Percentiles rank a stretch among this genome's conserved stretches.
These are phyloP conservation scores for Penicillium manginii DNA, from an alignment of 495 filamentous ascomycete genomes.

Conservation along the genomic window DNA sequence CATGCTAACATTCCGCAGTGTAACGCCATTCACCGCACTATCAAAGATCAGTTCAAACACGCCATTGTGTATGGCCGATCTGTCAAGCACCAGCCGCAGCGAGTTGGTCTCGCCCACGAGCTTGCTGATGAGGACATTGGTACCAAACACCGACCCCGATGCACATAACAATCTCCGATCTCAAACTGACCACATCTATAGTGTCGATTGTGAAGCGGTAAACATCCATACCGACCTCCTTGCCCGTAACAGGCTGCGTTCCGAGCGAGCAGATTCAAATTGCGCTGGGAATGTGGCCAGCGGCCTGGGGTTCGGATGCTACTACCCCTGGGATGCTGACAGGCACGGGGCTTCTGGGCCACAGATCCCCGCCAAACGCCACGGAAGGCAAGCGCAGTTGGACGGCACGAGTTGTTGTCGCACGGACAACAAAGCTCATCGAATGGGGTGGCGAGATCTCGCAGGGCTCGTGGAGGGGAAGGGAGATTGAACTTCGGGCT, in stretches of 20 bases:
- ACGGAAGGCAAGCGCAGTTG: slow-evolving; percentile 31
- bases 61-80: slow-evolving; percentile 97
- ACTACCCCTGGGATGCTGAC: slow-evolving; percentile 26
- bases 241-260: slow-evolving; percentile 32
- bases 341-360: slow-evolving; percentile 24
- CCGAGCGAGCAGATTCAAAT: slow-evolving; percentile 36
- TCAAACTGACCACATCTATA: slow-evolving; percentile 49
- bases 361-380: slow-evolving; percentile 39
- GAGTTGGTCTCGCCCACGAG: slow-evolving; percentile 89
- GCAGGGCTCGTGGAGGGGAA: slow-evolving; percentile 26
- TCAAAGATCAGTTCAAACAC: slow-evolving; percentile 92
- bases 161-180: slow-evolving; percentile 2
- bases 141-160: slow-evolving; percentile 52
- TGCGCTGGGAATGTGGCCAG: slow-evolving; percentile 28
- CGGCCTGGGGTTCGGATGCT: slow-evolving; percentile 28
- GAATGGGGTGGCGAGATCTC: slow-evolving; percentile 28
- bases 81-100: slow-evolving; percentile 97
- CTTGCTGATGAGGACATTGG: slow-evolving; percentile 96
- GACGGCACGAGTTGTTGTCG: slow-evolving; percentile 37
- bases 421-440: slow-evolving; percentile 39
- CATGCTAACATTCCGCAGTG: slow-evolving; percentile 62
- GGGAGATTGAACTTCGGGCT: slow-evolving; percentile 29
- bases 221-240: slow-evolving; percentile 33
- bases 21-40: slow-evolving; percentile 93
- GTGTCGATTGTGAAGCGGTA: slow-evolving; percentile 96